Evolutionary conservation across 2,329 filamentous ascomycete species (phyloP), one percentile per base, ranked within the genome.

Genomic region (Diaporthe sp.): DNA sequence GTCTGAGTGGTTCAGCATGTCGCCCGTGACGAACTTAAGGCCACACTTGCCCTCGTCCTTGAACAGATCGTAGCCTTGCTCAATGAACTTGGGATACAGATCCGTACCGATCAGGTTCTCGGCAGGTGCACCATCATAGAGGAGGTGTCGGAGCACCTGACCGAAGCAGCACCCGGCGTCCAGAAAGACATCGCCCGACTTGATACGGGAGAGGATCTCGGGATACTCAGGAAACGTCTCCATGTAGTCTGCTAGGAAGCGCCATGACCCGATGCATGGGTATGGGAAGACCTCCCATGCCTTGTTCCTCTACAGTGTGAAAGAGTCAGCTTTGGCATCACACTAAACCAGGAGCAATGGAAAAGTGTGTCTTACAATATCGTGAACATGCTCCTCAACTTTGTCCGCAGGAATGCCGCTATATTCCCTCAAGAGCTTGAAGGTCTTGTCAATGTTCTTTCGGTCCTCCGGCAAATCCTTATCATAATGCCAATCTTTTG

Each of bases 121-220:
- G 3, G 82, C 76, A 3, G 85, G 85, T 3, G 81, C 85, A 7
- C 85, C 85, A 67, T 85, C 84, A 55, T 76, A 65, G 22, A 84
- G 82, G 15, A 88, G 80, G 75, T 86, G 85, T 28, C 87, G 85
- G 61, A 88, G 82, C 55, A 85, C 85, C 60, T 88, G 85, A 15
- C 85, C 86, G 73, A 87, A 84, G 77, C 85, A 87, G 80, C 86
- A 87, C 12, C 84, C 86, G 72, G 84, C 81, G 71, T 88, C 86
- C 25, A 87, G 81, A 22, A 83, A 73, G 2, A 65, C 79, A 2
- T 78, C 81, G 22, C 82, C 82, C 17, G 63, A 39, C n/a, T 80
- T 77, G 8, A 83, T 76, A 34, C 79, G 81, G 9, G 77, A 71
- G 8, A 86, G 67, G 13, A 84, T 75, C 1, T 75, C 76, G 1